A percentile compares a stretch with the other conserved stretches of the same genome.
Evolutionary conservation across 139 green algal species (phyloP).

Genomic region (Mesotaenium endlicherianum): DNA sequence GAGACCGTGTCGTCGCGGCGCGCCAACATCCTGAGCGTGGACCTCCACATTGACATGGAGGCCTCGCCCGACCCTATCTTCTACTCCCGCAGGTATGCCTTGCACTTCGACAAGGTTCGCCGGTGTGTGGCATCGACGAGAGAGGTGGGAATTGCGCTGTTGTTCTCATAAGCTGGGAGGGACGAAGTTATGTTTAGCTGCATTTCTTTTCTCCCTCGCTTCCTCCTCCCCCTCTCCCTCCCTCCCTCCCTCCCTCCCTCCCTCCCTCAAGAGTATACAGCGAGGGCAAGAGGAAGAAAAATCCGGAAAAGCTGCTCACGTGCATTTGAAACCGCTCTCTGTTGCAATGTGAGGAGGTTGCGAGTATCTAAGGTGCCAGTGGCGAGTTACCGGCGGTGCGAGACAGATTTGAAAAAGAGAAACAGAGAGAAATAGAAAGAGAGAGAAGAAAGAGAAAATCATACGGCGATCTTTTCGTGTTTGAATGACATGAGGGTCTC

Average conservation of each 20-base stretch:
- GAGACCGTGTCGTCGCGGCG: conserved; percentile 31
- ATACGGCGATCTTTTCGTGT: too few species aligned
- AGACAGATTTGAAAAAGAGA: too few species aligned
- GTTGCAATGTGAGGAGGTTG: too few species aligned
- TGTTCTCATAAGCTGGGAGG: background rate
- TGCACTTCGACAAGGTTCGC: too few species aligned
- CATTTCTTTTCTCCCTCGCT: conserved; percentile 16
- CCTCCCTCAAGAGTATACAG: background rate
- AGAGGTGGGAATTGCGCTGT: background rate
- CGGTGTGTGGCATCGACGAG: background rate
- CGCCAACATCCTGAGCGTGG: conserved; percentile 40
- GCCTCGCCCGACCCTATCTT: conserved; percentile 16
- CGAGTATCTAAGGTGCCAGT: too few species aligned
- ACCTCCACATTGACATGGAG: conserved; percentile 44
- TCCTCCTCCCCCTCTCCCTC: background rate
- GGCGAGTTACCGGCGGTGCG: too few species aligned
- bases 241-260: background rate
- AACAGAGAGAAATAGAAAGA: too few species aligned
- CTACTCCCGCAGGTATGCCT: conserved; percentile 43
- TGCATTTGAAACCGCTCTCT: too few species aligned
- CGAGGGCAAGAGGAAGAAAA: too few species aligned
- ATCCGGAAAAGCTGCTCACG: too few species aligned
- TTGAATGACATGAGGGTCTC: too few species aligned
- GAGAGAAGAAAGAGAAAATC: too few species aligned
- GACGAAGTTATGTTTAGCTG: background rate